Percentiles rank a stretch among this genome's conserved stretches.
Evolutionary conservation across 441 rosid species (phyloP).

Genomic region (Aleurites moluccanus): DNA sequence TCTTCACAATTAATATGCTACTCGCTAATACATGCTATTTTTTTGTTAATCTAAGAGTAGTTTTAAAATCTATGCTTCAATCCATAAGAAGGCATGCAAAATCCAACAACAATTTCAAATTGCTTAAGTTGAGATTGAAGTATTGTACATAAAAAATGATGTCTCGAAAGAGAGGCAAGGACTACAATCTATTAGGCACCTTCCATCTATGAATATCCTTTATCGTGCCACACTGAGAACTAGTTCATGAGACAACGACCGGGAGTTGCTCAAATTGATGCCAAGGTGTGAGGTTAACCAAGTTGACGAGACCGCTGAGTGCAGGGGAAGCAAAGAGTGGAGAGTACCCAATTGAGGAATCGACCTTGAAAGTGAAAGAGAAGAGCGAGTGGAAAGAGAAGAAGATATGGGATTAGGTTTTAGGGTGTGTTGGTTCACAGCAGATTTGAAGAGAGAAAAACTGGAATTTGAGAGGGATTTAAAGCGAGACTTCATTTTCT

Average conservation of each 20-base stretch:
- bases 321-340: slow-evolving; percentile 80
- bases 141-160: slow-evolving; percentile 10
- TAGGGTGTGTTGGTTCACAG: slow-evolving; percentile 47
- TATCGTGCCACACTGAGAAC: slow-evolving; percentile 81
- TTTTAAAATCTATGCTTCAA: slow-evolving; percentile 3
- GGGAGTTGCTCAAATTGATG: too few species aligned
- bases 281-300: slow-evolving; percentile 84
- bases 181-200: slow-evolving; percentile 21
- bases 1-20: too few species aligned
- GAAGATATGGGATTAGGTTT: slow-evolving; percentile 46
- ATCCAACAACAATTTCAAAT: slow-evolving; percentile 4
- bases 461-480: slow-evolving; percentile 65
- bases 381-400: slow-evolving; percentile 40
- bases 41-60: not conserved
- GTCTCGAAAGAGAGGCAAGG: slow-evolving; percentile 18
- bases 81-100: too few species aligned
- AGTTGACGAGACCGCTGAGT: slow-evolving; percentile 77
- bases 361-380: slow-evolving; percentile 55
- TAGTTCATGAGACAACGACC: slow-evolving; percentile 88
- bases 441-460: slow-evolving; percentile 49
- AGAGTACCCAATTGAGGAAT: slow-evolving; percentile 61
- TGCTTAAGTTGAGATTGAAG: slow-evolving; percentile 16
- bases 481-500: slow-evolving; percentile 67
- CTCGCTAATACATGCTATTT: too few species aligned
- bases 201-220: slow-evolving; percentile 27